Percentiles rank a stretch among this genome's conserved stretches.
Conservation (phyloP, 257 asterid genomes). For the Salvia splendens region DNA sequence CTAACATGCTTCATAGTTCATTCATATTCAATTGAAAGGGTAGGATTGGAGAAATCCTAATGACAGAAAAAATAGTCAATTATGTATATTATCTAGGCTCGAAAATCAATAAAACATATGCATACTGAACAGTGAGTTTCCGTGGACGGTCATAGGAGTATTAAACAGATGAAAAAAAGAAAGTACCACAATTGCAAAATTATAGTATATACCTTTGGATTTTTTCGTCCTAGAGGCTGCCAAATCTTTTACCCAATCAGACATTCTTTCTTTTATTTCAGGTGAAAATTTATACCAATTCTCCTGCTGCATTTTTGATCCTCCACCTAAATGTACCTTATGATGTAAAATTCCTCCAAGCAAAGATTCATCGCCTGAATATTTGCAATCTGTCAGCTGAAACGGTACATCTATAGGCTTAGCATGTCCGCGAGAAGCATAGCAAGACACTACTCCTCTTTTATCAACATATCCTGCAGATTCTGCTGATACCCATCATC, state of each 20-base stretch:
- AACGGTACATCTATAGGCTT: slow-evolving; percentile 19
- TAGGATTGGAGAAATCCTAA: no score
- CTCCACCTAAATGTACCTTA: slow-evolving; percentile 26
- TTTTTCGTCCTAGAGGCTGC: slow-evolving; percentile 23
- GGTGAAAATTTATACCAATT: slow-evolving; percentile 22
- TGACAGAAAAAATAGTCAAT: no score
- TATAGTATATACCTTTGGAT: slow-evolving; percentile 32
- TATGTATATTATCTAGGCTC: no score
- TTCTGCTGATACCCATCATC: slow-evolving; percentile 29
- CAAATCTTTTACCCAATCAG: slow-evolving; percentile 29
- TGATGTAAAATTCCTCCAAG: slow-evolving; percentile 30
- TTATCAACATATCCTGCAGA: slow-evolving; percentile 27
- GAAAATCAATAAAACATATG: neutral
- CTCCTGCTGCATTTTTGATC: slow-evolving; percentile 20
- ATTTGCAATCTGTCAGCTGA: slow-evolving; percentile 20
- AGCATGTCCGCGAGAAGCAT: slow-evolving; percentile 22
- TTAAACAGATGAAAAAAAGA: slow-evolving; percentile 1
- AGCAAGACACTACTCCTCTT: slow-evolving; percentile 17
- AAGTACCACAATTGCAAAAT: slow-evolving; percentile 6
- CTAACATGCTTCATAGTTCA: no score
- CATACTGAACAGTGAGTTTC: neutral
- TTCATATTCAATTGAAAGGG: no score
- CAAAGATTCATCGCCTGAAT: slow-evolving; percentile 23
- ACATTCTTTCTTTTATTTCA: slow-evolving; percentile 12
- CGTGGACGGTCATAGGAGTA: neutral